A percentile compares a stretch with the other conserved stretches of the same genome.
Evolutionary conservation across 176 grass and related monocot genomes (phyloP).

Genomic region (Avena sativa): DNA sequence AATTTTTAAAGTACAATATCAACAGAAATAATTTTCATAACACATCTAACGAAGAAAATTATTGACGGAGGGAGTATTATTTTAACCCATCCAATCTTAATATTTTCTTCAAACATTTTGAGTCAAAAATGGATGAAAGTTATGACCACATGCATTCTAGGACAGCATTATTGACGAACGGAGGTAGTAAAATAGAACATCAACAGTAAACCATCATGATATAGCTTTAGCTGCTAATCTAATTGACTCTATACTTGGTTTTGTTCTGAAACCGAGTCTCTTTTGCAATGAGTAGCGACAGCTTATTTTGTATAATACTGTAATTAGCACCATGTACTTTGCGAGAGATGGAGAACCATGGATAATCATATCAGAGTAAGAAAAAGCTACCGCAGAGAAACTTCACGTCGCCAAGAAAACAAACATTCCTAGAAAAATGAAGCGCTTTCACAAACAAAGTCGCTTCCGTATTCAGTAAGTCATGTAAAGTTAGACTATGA

Average conservation of each 20-base stretch:
- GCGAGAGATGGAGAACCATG: not conserved
- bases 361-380: not conserved
- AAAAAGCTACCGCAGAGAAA: not conserved
- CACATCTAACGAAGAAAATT: not conserved
- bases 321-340: not conserved
- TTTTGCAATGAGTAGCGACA: not conserved
- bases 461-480: not conserved
- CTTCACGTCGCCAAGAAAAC: not conserved
- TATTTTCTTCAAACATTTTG: not conserved
- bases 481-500: not conserved
- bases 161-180: not conserved
- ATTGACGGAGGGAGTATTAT: too few relatives aligned
- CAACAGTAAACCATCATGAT: not conserved
- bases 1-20: not conserved
- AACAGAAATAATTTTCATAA: not conserved
- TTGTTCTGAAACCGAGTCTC: not conserved
- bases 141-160: not conserved
- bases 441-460: not conserved
- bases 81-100: not conserved
- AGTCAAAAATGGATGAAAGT: not conserved
- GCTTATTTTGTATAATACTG: not conserved
- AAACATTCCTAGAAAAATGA: not conserved
- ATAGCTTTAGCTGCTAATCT: conserved; percentile 7
- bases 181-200: not conserved
- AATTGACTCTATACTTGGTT: not conserved